These are phyloP conservation scores for Daedaleopsis sinensis DNA, from an alignment of 768 basidiomycete species.

Conservation along the genomic window DNA sequence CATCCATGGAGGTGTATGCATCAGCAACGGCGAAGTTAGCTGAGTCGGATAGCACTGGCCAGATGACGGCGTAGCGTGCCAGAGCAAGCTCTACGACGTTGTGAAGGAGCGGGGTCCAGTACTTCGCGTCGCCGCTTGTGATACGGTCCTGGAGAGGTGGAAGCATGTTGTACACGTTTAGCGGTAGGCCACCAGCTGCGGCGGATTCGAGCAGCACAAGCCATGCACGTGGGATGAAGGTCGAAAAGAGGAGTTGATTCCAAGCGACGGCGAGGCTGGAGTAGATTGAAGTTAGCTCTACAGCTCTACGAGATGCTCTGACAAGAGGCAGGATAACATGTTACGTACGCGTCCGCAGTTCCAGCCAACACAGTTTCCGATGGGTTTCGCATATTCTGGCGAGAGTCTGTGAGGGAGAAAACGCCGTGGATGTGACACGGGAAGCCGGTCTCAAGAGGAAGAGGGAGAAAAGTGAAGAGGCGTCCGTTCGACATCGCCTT, in stretches of 20 bases:
- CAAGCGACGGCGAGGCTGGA: constrained; percentile 48
- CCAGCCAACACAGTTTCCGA: constrained; percentile 43
- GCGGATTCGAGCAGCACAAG: constrained; percentile 14
- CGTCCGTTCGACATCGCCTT: constrained; percentile 33
- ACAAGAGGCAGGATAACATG: neutral
- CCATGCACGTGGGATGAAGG: constrained; percentile 51
- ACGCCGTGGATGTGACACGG: constrained; percentile 48
- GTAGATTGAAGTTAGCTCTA: neutral
- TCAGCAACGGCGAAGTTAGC: neutral
- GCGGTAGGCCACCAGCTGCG: constrained; percentile 25
- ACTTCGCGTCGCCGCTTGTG: constrained; percentile 42
- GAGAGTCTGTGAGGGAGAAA: constrained; percentile 48
- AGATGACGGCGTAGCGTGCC: constrained; percentile 30
- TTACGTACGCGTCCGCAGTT: constrained; percentile 45
- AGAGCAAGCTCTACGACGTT: constrained; percentile 26
- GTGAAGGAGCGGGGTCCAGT: constrained; percentile 38
- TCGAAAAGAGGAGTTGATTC: constrained; percentile 49
- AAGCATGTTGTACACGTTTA: constrained; percentile 43
- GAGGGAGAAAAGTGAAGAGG: constrained; percentile 52
- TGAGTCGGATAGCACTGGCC: constrained; percentile 35
- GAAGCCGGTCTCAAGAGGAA: constrained; percentile 49
- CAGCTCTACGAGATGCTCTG: neutral
- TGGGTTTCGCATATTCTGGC: constrained; percentile 48
- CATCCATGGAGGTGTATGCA: constrained; percentile 9
- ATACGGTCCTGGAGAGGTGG: constrained; percentile 35